Evolutionary conservation across 208 protist species (phyloP).

Genomic region (Trypanosoma boissoni): DNA sequence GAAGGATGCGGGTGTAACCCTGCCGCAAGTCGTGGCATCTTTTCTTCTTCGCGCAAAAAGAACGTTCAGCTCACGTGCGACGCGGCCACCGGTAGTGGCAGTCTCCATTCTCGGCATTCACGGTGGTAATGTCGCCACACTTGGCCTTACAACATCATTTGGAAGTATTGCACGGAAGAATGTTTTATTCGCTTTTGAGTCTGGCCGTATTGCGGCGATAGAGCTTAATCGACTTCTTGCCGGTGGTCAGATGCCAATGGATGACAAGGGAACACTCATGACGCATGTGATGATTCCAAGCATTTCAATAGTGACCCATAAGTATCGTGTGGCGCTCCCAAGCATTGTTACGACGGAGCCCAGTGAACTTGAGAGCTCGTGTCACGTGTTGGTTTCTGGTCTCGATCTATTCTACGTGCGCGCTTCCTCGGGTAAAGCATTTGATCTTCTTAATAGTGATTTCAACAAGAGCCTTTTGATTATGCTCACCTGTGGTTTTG

Average conservation of each 20-base stretch:
- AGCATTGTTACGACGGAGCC: slow-evolving; percentile 56
- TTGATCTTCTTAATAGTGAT: slow-evolving; percentile 90
- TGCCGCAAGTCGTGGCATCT: slow-evolving; percentile 70
- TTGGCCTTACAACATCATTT: slow-evolving; percentile 81
- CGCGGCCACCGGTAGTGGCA: slow-evolving; percentile 63
- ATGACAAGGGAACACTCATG: slow-evolving; percentile 38
- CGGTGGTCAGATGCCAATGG: slow-evolving; percentile 59
- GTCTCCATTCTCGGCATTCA: slow-evolving; percentile 62
- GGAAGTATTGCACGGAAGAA: slow-evolving; percentile 77
- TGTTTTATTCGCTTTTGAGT: slow-evolving; percentile 74
- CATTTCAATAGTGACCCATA: slow-evolving; percentile 56
- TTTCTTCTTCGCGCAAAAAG: slow-evolving; percentile 60
- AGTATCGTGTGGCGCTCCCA: slow-evolving; percentile 59
- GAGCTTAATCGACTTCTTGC: slow-evolving; percentile 63
- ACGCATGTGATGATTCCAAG: slow-evolving; percentile 73
- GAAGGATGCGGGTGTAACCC: slow-evolving; percentile 61
- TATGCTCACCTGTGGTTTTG: slow-evolving; percentile 54
- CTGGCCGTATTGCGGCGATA: slow-evolving; percentile 68
- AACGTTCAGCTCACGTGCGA: slow-evolving; percentile 77
- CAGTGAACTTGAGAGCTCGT: slow-evolving; percentile 84
- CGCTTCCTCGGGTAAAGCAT: slow-evolving; percentile 81
- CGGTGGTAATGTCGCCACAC: slow-evolving; percentile 52
- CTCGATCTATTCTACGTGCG: slow-evolving; percentile 91
- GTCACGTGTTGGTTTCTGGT: slow-evolving; percentile 78
- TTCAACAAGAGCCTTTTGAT: slow-evolving; percentile 89